These are phyloP conservation scores for Fraxinus greggii DNA, from an alignment of 305 asterid species.

Conservation along the genomic window DNA sequence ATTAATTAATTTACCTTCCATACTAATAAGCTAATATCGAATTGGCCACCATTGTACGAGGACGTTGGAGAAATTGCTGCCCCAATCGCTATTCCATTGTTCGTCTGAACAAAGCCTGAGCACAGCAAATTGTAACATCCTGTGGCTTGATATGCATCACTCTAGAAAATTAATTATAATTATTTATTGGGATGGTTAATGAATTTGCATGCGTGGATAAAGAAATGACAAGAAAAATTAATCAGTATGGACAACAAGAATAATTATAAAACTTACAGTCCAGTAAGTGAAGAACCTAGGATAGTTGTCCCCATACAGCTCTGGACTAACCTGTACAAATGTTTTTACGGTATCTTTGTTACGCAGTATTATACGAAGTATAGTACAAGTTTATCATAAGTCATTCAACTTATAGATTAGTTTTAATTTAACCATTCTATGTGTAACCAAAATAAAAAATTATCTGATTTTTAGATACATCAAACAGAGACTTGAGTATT, in stretches of 20 bases:
- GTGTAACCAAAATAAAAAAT: background rate
- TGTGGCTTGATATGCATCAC: constrained; percentile 92
- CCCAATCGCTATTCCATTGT: constrained; percentile 80
- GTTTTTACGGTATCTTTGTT: no score
- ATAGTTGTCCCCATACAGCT: constrained; percentile 57
- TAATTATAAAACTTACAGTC: constrained; percentile 43
- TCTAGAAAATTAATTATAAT: constrained; percentile 49
- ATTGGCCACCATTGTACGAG: constrained; percentile 75
- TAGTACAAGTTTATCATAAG: background rate
- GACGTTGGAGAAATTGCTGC: constrained; percentile 96
- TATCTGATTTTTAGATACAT: background rate
- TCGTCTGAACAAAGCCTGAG: constrained; percentile 96
- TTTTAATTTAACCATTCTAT: background rate
- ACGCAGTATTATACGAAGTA: background rate
- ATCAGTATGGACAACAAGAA: background rate
- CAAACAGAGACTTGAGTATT: background rate
- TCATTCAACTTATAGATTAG: background rate
- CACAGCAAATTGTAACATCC: constrained; percentile 94
- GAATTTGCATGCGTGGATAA: constrained; percentile 15
- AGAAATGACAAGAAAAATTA: background rate
- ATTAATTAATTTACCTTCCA: constrained; percentile 98
- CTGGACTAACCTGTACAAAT: constrained; percentile 35
- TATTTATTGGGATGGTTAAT: no score
- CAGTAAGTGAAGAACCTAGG: constrained; percentile 65
- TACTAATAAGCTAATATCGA: constrained; percentile 76